Evolutionary conservation across 495 filamentous ascomycete genomes (phyloP).

Genomic region (Astrothelium macrocarpum): DNA sequence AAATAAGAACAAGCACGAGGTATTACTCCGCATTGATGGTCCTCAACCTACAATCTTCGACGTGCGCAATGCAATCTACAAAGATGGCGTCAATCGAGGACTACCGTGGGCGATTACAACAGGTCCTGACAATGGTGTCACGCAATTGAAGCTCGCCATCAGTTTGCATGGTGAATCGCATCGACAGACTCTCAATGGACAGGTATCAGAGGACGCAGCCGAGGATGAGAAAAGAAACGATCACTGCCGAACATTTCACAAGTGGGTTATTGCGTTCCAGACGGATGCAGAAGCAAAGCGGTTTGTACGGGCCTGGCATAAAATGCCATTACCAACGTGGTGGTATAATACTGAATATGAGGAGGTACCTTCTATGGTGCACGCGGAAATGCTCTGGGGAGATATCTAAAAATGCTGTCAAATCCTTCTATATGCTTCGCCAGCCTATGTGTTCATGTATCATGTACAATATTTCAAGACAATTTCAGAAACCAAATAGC

Average conservation of each 20-base stretch:
- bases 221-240: background rate
- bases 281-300: background rate
- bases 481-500: background rate
- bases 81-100: background rate
- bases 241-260: background rate
- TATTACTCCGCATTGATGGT: background rate
- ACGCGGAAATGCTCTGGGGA: background rate
- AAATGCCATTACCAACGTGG: conserved; percentile 1
- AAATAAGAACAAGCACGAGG: background rate
- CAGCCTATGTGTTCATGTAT: background rate
- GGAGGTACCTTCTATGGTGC: background rate
- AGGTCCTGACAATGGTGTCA: background rate
- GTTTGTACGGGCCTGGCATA: background rate
- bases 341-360: background rate
- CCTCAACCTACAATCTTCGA: background rate
- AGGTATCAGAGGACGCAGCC: background rate
- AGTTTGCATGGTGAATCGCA: background rate
- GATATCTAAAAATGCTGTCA: background rate
- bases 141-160: background rate
- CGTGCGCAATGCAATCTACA: background rate
- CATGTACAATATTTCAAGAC: conserved; percentile 1
- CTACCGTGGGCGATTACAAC: background rate
- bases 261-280: background rate
- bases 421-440: background rate
- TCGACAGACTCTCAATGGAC: background rate